phyloP scores from a whole-genome alignment of 75 land plant species.

The Sequoiadendron giganteum region DNA sequence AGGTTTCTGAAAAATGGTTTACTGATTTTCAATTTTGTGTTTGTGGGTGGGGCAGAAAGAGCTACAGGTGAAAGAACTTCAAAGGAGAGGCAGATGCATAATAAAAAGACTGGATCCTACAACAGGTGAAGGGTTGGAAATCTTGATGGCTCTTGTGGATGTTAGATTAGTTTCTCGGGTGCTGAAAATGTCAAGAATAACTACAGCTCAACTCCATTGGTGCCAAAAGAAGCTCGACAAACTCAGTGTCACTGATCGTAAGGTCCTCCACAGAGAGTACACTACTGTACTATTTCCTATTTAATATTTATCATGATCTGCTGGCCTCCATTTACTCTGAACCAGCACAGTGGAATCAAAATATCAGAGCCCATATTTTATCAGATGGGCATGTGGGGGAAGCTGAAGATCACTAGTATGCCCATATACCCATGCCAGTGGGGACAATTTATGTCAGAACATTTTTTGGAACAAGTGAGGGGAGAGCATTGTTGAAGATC shows the following conservation, averaged over 20 bases:
- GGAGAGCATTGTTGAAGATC: no score
- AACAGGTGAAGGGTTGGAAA: slow-evolving; percentile 13
- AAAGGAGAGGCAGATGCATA: slow-evolving; percentile 44
- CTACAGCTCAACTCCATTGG: slow-evolving; percentile 58
- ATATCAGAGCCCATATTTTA: background rate
- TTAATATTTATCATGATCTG: slow-evolving; percentile 7
- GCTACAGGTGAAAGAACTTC: slow-evolving; percentile 40
- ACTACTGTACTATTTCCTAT: slow-evolving; percentile 52
- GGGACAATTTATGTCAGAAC: no score
- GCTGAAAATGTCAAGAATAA: slow-evolving; percentile 42
- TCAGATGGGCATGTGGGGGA: slow-evolving; percentile 5
- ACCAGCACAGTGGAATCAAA: background rate
- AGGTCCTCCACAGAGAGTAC: slow-evolving; percentile 38
- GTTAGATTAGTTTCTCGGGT: slow-evolving; percentile 46
- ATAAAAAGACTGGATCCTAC: slow-evolving; percentile 45
- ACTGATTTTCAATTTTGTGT: background rate
- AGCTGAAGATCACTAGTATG: no score
- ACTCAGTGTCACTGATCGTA: slow-evolving; percentile 29
- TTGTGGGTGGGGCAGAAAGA: slow-evolving; percentile 41
- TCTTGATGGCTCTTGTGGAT: slow-evolving; percentile 52
- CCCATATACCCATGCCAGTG: no score
- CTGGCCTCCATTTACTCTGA: background rate
- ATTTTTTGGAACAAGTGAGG: no score
- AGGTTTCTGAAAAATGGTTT: background rate
- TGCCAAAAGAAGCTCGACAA: slow-evolving; percentile 44